A percentile compares a stretch with the other conserved stretches of the same genome.
phyloP scores from a whole-genome alignment of 2,329 filamentous ascomycete species.

The Phialophora verrucosa region DNA sequence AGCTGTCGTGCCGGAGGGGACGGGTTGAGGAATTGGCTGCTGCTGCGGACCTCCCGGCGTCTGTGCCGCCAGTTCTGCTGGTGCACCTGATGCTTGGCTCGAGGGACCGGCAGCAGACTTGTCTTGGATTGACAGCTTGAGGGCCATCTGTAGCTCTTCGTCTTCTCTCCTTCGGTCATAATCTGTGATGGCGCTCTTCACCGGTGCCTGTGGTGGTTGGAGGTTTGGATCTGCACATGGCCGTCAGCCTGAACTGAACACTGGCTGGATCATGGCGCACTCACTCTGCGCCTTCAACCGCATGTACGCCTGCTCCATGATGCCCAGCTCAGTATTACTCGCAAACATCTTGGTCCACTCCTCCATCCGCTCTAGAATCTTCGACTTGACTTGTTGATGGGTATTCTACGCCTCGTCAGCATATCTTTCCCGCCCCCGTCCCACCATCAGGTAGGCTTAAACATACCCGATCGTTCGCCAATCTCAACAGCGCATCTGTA shows the following conservation, averaged over 20 bases:
- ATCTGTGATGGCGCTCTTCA: conserved; percentile 89
- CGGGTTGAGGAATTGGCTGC: conserved; percentile 57
- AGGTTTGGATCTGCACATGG: conserved; percentile 74
- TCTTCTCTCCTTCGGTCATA: conserved; percentile 93
- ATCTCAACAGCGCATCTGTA: conserved; percentile 87
- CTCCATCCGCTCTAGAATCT: conserved; percentile 95
- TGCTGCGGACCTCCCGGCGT: conserved; percentile 47
- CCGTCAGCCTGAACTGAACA: conserved; percentile 23
- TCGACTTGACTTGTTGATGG: conserved; percentile 93
- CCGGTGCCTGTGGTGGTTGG: conserved; percentile 88
- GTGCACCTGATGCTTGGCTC: conserved; percentile 48
- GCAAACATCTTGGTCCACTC: conserved; percentile 96
- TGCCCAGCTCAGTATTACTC: conserved; percentile 85
- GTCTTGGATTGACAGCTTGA: conserved; percentile 90
- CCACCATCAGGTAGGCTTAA: neutral
- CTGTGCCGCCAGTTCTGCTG: conserved; percentile 47
- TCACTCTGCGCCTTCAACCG: conserved; percentile 75
- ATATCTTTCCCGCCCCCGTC: conserved; percentile 8
- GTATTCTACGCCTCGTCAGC: conserved; percentile 67
- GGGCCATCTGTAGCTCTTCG: conserved; percentile 93
- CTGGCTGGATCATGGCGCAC: conserved; percentile 31
- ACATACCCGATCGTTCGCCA: conserved; percentile 79
- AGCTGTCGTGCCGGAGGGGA: conserved; percentile 85
- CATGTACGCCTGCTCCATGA: conserved; percentile 95
- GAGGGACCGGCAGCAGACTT: conserved; percentile 57